Evolutionary conservation across 768 basidiomycete genomes (phyloP).

Genomic region (Agrocybe pediades): DNA sequence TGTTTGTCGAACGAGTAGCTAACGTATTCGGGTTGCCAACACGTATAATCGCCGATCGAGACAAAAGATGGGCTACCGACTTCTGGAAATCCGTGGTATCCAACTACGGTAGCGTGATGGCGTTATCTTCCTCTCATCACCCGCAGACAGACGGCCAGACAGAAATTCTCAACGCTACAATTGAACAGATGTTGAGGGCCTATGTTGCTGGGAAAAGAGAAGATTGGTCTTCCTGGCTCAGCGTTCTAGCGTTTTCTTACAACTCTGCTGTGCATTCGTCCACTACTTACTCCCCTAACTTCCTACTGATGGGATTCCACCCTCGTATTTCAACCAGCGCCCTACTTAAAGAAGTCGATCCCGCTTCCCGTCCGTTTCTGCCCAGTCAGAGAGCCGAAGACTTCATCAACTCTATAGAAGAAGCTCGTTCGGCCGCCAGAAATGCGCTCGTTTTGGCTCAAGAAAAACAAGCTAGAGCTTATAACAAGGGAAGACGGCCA

Average conservation of each 20-base stretch:
- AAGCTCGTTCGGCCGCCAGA: not conserved
- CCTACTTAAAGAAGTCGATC: not conserved
- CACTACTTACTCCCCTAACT: constrained; percentile 26
- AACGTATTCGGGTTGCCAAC: constrained; percentile 24
- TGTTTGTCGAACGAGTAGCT: constrained; percentile 32
- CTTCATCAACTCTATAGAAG: not conserved
- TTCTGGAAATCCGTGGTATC: constrained; percentile 29
- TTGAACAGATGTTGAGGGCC: too few relatives aligned
- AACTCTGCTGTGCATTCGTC: constrained; percentile 27
- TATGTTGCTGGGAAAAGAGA: too few relatives aligned
- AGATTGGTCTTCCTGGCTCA: constrained; percentile 26
- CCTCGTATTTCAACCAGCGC: constrained; percentile 11
- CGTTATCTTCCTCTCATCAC: constrained; percentile 29
- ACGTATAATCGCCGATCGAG: constrained; percentile 31
- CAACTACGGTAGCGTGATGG: constrained; percentile 24
- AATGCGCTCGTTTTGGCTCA: too few relatives aligned
- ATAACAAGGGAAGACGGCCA: too few relatives aligned
- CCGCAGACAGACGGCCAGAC: too few relatives aligned
- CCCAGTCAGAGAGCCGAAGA: constrained; percentile 3
- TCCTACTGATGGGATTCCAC: constrained; percentile 28
- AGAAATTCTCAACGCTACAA: too few relatives aligned
- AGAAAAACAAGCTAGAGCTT: too few relatives aligned
- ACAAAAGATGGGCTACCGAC: constrained; percentile 23
- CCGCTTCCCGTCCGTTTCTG: not conserved
- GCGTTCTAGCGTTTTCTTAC: constrained; percentile 27